phyloP scores from a whole-genome alignment of 2,329 filamentous ascomycete genomes.

The Aureobasidium sp. region DNA sequence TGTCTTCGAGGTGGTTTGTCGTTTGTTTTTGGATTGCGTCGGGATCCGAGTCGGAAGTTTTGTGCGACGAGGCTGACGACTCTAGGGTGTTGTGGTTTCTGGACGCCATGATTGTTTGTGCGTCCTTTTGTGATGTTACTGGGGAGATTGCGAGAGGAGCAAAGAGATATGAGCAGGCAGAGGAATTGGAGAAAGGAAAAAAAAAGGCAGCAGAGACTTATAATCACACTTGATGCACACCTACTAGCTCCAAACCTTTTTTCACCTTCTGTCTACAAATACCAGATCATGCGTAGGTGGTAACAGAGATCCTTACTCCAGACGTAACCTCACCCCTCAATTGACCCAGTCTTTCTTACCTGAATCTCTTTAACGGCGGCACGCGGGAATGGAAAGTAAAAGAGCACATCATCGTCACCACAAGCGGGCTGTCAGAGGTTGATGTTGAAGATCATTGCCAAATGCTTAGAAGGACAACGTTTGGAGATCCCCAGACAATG shows the following conservation, averaged over 20 bases:
- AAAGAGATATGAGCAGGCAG: background rate
- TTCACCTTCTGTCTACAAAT: background rate
- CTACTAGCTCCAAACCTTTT: background rate
- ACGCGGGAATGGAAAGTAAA: no score
- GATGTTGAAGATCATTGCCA: background rate
- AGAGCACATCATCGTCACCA: no score
- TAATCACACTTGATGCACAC: background rate
- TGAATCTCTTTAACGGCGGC: no score
- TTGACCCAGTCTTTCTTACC: no score
- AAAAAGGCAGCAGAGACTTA: background rate
- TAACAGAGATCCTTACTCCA: background rate
- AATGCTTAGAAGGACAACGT: background rate
- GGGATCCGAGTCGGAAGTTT: background rate
- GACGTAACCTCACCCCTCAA: no score
- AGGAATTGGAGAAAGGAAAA: background rate
- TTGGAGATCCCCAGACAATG: background rate
- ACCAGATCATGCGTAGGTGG: no score
- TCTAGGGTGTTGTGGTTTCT: background rate
- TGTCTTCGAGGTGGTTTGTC: background rate
- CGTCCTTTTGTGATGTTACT: background rate
- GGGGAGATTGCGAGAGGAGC: background rate
- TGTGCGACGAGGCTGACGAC: background rate
- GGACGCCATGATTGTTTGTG: background rate
- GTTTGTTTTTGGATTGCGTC: conserved; percentile 2
- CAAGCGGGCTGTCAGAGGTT: background rate